Percentiles rank a stretch among this genome's conserved stretches.
phyloP scores from a whole-genome alignment of 257 asterid species.

The Petrea volubilis region DNA sequence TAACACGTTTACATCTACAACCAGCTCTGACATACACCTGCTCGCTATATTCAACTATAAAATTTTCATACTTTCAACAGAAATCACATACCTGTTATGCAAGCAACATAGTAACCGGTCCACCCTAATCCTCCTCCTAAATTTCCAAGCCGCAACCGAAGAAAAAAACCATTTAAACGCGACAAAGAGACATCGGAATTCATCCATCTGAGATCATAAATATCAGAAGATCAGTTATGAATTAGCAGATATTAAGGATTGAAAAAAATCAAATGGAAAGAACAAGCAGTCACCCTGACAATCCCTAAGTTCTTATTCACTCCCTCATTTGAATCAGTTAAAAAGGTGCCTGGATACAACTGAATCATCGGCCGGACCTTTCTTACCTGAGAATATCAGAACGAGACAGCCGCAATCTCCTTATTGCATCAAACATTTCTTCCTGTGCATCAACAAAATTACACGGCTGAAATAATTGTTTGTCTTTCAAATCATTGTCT shows the following conservation, averaged over 20 bases:
- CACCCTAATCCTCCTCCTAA: constrained; percentile 59
- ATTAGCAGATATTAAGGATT: neutral
- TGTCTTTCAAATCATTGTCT: constrained; percentile 19
- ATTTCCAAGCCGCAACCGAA: constrained; percentile 68
- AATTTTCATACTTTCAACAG: neutral
- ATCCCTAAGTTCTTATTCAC: neutral
- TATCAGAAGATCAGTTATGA: constrained; percentile 18
- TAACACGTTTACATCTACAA: neutral
- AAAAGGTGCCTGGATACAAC: neutral
- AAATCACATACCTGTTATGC: constrained; percentile 57
- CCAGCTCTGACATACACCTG: neutral
- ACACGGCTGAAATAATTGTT: neutral
- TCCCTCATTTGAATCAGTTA: neutral
- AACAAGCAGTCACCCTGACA: neutral
- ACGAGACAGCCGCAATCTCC: constrained; percentile 73
- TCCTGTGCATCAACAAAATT: constrained; percentile 27
- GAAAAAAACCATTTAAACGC: constrained; percentile 62
- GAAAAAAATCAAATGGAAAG: neutral
- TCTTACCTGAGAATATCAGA: constrained; percentile 62
- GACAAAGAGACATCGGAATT: constrained; percentile 40
- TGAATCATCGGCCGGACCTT: neutral
- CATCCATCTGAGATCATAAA: constrained; percentile 55
- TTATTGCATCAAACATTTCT: constrained; percentile 58
- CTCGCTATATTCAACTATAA: neutral
- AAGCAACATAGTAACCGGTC: constrained; percentile 69